Conservation (phyloP, 2,329 filamentous ascomycete species). For the Xylaria digitata region DNA sequence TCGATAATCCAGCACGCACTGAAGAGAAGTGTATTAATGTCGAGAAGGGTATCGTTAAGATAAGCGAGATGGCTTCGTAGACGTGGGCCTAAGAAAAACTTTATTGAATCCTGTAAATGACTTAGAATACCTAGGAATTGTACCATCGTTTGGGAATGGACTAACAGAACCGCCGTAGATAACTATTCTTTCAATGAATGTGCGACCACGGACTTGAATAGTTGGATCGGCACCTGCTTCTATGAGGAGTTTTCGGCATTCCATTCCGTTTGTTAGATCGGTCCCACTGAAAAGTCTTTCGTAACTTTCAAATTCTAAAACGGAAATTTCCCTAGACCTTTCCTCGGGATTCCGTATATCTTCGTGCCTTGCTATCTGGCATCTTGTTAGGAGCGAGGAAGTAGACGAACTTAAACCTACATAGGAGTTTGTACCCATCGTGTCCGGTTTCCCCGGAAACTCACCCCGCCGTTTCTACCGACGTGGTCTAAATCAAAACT, state of each 20-base stretch:
- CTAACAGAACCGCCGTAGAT: neutral
- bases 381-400: neutral
- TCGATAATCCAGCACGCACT: neutral
- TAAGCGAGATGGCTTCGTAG: neutral
- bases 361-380: neutral
- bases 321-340: neutral
- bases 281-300: too few relatives aligned
- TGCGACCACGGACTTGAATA: neutral
- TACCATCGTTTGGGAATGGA: neutral
- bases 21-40: neutral
- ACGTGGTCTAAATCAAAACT: slow-evolving; percentile 6
- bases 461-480: neutral
- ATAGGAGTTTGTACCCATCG: too few relatives aligned
- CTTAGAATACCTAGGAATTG: neutral
- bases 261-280: too few relatives aligned
- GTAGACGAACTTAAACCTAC: neutral
- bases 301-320: neutral
- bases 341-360: neutral
- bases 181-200: neutral
- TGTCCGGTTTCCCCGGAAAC: neutral
- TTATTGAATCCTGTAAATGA: neutral
- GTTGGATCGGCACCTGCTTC: slow-evolving; percentile 9
- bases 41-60: neutral
- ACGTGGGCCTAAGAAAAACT: neutral
- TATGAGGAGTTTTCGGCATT: neutral